These are phyloP conservation scores for Plasmodium fragile DNA, from an alignment of 169 alveolate genomes.

Conservation along the genomic window DNA sequence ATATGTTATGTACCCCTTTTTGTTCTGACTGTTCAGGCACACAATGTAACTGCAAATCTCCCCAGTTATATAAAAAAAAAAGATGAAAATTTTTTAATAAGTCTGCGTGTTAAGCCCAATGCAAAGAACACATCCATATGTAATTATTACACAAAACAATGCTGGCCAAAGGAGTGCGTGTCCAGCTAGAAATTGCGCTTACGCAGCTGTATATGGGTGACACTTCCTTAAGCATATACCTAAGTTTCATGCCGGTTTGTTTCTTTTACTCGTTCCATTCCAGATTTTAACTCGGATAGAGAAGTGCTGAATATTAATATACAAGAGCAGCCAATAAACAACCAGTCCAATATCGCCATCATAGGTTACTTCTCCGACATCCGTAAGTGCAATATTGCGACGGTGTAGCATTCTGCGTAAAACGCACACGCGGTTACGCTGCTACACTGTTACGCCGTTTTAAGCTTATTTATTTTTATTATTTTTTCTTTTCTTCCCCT, in stretches of 20 bases:
- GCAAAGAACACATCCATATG: slow-evolving; percentile 60
- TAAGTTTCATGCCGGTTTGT: neutral
- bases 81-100: slow-evolving; percentile 47
- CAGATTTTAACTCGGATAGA: slow-evolving; percentile 75
- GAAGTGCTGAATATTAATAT: slow-evolving; percentile 86
- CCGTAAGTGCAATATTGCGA: slow-evolving; percentile 59
- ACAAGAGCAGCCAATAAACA: slow-evolving; percentile 92
- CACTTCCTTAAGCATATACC: neutral
- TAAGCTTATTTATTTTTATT: neutral
- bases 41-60: slow-evolving; percentile 17
- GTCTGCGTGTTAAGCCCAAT: slow-evolving; percentile 71
- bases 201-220: neutral
- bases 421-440: neutral
- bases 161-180: neutral
- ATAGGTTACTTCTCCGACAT: slow-evolving; percentile 83
- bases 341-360: slow-evolving; percentile 90
- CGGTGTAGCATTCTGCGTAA: neutral
- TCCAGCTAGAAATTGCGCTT: neutral
- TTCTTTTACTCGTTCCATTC: neutral
- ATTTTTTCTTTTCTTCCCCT: neutral
- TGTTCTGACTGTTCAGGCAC: slow-evolving; percentile 22
- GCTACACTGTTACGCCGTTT: neutral
- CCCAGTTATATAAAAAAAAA: slow-evolving; percentile 69
- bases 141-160: slow-evolving; percentile 9
- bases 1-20: neutral